Evolutionary conservation across 805 yeast genomes (phyloP).

Genomic region (Grigorovia jiainica): DNA sequence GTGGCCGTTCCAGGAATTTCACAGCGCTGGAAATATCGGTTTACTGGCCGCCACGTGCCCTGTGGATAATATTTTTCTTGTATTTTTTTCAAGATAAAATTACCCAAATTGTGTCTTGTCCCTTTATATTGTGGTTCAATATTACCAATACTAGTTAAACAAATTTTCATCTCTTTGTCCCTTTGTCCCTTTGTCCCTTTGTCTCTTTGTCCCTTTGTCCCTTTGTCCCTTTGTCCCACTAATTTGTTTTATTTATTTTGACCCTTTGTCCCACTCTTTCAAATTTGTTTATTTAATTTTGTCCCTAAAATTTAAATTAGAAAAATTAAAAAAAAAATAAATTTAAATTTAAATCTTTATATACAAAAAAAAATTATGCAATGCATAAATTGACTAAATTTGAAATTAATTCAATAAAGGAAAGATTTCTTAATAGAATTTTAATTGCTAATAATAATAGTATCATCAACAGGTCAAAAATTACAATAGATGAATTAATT

Average conservation of each 20-base stretch:
- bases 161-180: conserved; percentile 4
- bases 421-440: neutral
- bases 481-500: neutral
- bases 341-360: too few species aligned
- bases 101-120: conserved; percentile 78
- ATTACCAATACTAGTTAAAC: conserved; percentile 48
- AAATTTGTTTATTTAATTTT: too few species aligned
- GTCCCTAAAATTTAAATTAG: too few species aligned
- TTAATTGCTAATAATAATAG: too few species aligned
- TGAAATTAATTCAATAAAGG: neutral
- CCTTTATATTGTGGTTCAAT: conserved; percentile 53
- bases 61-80: conserved; percentile 16
- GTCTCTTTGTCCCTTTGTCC: too few species aligned
- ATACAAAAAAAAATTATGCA: too few species aligned
- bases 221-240: too few species aligned
- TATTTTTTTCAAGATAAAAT: conserved; percentile 37
- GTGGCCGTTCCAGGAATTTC: conserved; percentile 10
- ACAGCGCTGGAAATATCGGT: neutral
- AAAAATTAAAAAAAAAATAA: too few species aligned
- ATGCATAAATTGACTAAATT: neutral
- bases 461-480: neutral
- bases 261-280: too few species aligned
- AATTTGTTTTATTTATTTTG: too few species aligned
- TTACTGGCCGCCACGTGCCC: neutral
- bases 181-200: too few species aligned